Evolutionary conservation across 108 stramenopile species (phyloP), one percentile per base, ranked within the genome.

Genomic region (Skeletonema potamos): DNA sequence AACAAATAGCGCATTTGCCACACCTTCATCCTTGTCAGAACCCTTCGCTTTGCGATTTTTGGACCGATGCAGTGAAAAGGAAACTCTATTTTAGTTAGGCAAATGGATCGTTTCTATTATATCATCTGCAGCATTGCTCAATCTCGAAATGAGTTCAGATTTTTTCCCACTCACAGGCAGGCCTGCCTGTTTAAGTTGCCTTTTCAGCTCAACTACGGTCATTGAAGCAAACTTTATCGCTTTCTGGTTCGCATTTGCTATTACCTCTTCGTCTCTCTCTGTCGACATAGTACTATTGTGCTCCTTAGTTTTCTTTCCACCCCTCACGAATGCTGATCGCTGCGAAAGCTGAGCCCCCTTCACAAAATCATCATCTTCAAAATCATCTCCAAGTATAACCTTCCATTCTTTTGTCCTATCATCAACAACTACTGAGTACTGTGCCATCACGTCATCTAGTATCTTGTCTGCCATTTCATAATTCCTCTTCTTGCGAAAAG

Each of bases 391-490:
- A 41, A 51, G 6, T 41, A 60, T 6, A 20, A 60, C 59, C 18
- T 41, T 48, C 59, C 59, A 60, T 46, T 60, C 59, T 60, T 51
- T 60, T 48, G 46, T 51, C 46, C 55, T 41, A 57, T 74, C 73
- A 68, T 74, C 73, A n/a, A 74, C 55, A 6, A 24, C 12, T 10
- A 74, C 56, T 22, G 39, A 27, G 58, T 51, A 74, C 11, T 59
- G 48, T 2, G 13, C 17, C 57, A 17, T 24, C 33, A 74, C 24
- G 15, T 58, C 55, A 68, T 68, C 73, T 20, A 58, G 24, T 46
- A 68, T 60, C 46, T 27, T 60, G 37, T 74, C 73, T 18, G 73
- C 73, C 27, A 59, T 68, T 10, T 34, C 66, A 33, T 60, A 74
- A 44, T 74, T 66, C 43, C 67, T 24, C 10, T 58, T 20, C 29